These are phyloP conservation scores for Litchi chinensis DNA, from an alignment of 345 rosid genomes.

Conservation along the genomic window DNA sequence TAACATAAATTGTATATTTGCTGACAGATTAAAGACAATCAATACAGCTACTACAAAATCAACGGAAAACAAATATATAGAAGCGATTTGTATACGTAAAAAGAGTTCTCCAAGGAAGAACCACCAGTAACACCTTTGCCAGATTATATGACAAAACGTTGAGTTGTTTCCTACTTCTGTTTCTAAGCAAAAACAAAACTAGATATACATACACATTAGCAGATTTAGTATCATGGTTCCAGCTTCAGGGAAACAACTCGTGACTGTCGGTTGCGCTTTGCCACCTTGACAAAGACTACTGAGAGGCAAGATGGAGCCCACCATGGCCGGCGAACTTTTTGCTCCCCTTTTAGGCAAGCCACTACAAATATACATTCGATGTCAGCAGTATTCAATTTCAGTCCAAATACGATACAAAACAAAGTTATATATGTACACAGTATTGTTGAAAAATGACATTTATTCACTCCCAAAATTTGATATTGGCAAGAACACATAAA, in stretches of 20 bases:
- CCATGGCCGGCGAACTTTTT: constrained; percentile 94
- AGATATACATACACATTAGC: constrained; percentile 52
- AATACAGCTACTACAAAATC: constrained; percentile 31
- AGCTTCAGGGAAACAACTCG: constrained; percentile 96
- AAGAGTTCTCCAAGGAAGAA: constrained; percentile 47
- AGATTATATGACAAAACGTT: constrained; percentile 30
- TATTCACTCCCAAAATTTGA: not conserved
- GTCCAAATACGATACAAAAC: not conserved
- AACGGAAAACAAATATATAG: constrained; percentile 27
- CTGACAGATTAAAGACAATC: constrained; percentile 16
- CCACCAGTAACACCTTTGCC: constrained; percentile 34
- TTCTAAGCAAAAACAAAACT: constrained; percentile 48
- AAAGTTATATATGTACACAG: not conserved
- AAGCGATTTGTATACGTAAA: constrained; percentile 26
- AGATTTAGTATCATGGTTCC: constrained; percentile 70
- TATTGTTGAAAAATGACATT: not conserved
- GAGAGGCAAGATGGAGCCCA: constrained; percentile 98
- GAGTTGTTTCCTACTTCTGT: constrained; percentile 28
- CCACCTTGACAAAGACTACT: constrained; percentile 73
- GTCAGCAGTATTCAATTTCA: constrained; percentile 14
- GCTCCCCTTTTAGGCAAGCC: constrained; percentile 98
- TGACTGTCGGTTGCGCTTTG: constrained; percentile 92
- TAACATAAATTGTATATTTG: constrained; percentile 14
- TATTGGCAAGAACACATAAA: not conserved
- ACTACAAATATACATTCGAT: constrained; percentile 41